phyloP scores from a whole-genome alignment of 2,329 filamentous ascomycete genomes.

The Trichoderma atroviride region DNA sequence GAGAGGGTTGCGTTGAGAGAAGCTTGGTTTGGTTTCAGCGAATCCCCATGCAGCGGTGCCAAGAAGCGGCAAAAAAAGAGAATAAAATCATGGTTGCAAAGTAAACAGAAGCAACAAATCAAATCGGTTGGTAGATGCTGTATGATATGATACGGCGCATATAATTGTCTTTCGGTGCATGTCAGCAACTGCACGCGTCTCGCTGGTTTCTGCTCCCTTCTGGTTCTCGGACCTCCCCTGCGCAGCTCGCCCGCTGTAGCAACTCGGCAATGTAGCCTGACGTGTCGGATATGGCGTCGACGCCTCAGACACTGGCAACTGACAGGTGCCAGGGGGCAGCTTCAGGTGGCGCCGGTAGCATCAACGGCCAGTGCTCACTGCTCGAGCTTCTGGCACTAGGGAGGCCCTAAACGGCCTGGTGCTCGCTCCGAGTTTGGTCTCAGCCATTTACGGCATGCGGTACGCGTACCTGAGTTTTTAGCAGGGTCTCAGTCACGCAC shows the following conservation, averaged over 20 bases:
- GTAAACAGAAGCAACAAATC: background rate
- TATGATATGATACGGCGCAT: background rate
- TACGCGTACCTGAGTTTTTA: background rate
- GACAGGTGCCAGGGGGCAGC: slow-evolving; percentile 21
- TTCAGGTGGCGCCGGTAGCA: background rate
- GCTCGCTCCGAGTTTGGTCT: background rate
- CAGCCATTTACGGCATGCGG: background rate
- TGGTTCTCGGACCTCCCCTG: background rate
- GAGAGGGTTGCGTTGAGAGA: background rate
- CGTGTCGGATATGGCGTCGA: slow-evolving; percentile 16
- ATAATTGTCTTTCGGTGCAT: too few relatives aligned
- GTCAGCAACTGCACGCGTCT: too few relatives aligned
- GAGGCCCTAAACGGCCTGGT: background rate
- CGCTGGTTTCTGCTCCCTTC: background rate
- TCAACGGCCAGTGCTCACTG: background rate
- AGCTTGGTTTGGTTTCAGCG: background rate
- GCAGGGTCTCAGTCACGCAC: background rate
- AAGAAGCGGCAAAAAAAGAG: background rate
- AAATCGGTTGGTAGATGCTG: too few relatives aligned
- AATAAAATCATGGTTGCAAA: background rate
- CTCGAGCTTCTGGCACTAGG: background rate
- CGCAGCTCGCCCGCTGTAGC: background rate
- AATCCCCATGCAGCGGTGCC: background rate
- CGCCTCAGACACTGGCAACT: slow-evolving; percentile 22
- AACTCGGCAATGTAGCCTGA: slow-evolving; percentile 6